Evolutionary conservation across 164 flowering plant species (phyloP).

Genomic region (Nymphaea thermarum): DNA sequence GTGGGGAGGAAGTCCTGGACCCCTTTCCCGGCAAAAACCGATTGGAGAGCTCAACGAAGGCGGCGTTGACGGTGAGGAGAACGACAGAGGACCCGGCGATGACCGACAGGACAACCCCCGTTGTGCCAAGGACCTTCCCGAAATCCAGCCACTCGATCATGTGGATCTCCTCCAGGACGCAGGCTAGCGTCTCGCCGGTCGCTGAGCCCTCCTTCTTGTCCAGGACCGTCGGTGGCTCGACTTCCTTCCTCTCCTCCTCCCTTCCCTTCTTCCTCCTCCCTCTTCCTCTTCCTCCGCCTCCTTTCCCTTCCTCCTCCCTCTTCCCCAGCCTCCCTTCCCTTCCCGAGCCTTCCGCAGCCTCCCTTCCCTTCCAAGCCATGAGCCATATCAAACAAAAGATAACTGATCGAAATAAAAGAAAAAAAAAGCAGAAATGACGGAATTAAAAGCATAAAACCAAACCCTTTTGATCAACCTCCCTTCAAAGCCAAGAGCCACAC

Average conservation of each 20-base stretch:
- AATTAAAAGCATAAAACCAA: no score
- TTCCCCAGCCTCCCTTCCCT: no score
- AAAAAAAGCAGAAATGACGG: no score
- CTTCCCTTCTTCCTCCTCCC: background rate
- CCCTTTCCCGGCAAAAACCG: constrained; percentile 63
- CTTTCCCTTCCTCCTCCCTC: background rate
- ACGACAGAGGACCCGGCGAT: constrained; percentile 75
- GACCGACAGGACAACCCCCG: constrained; percentile 63
- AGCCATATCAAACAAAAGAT: no score
- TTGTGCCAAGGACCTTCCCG: constrained; percentile 55
- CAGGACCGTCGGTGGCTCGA: constrained; percentile 6
- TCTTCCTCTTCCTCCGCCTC: background rate
- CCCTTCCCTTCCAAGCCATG: no score
- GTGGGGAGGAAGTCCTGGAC: constrained; percentile 52
- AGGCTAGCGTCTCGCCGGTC: constrained; percentile 18
- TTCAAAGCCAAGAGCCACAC: no score
- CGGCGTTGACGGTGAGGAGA: constrained; percentile 69
- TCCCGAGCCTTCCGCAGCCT: no score
- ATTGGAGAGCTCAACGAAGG: constrained; percentile 73
- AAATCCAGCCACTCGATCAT: constrained; percentile 84
- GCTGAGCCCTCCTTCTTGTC: constrained; percentile 20
- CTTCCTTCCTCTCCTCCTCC: background rate
- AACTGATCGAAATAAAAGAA: no score
- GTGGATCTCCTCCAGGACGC: constrained; percentile 61
- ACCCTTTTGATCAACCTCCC: no score